These are phyloP conservation scores for Neonectria faginata DNA, from an alignment of 2,329 filamentous ascomycete species.

Conservation along the genomic window DNA sequence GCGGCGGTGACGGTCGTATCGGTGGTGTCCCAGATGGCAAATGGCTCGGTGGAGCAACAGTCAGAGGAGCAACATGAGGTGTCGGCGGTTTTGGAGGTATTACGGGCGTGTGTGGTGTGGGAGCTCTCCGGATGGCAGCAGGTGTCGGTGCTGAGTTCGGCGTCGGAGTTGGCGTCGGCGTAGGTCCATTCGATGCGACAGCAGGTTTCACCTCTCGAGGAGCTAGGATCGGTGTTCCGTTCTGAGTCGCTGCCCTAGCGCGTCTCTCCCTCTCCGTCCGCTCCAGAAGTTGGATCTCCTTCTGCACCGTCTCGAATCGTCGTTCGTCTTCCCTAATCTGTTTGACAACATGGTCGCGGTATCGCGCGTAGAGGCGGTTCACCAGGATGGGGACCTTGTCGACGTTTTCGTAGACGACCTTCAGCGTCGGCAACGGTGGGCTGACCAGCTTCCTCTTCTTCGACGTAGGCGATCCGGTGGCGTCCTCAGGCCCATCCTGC, in stretches of 20 bases:
- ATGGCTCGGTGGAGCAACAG: conserved; percentile 46
- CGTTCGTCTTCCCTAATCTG: conserved; percentile 82
- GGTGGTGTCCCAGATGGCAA: conserved; percentile 45
- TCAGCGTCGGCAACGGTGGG: conserved; percentile 71
- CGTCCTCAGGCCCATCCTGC: conserved; percentile 50
- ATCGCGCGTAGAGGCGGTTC: conserved; percentile 79
- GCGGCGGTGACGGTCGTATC: conserved; percentile 45
- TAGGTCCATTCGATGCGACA: conserved; percentile 40
- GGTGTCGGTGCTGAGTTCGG: conserved; percentile 34
- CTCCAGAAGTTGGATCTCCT: conserved; percentile 77
- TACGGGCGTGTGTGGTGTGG: conserved; percentile 50
- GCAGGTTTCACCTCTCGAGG: conserved; percentile 49
- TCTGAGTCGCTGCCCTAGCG: conserved; percentile 52
- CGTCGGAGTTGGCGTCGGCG: conserved; percentile 37
- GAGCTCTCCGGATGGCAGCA: conserved; percentile 43
- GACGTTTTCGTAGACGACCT: conserved; percentile 73
- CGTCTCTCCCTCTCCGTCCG: conserved; percentile 55
- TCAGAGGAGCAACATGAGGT: conserved; percentile 38
- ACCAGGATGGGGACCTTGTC: conserved; percentile 78
- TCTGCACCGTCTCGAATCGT: conserved; percentile 70
- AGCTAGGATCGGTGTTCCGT: conserved; percentile 47
- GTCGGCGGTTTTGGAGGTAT: conserved; percentile 51
- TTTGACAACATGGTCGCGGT: conserved; percentile 75
- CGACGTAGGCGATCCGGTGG: conserved; percentile 65
- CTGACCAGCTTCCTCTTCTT: conserved; percentile 81